Evolutionary conservation across 768 basidiomycete genomes (phyloP).

Genomic region (Tylopilus rubrobrunneus): DNA sequence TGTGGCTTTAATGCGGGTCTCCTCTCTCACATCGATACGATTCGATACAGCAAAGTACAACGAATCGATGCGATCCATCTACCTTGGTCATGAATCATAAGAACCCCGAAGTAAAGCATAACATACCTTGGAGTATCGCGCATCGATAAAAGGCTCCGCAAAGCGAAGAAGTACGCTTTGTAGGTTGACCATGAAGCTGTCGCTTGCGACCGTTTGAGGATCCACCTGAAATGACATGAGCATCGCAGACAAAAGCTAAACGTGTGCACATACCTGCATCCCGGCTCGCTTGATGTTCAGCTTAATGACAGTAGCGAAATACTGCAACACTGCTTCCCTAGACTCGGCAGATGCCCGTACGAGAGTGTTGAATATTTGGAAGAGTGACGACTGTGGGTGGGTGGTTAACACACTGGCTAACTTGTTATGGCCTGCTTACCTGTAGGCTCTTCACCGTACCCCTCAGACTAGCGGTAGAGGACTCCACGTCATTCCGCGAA

Average conservation of each 20-base stretch:
- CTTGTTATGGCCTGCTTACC: conserved; percentile 35
- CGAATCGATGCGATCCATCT: conserved; percentile 92
- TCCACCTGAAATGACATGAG: conserved; percentile 56
- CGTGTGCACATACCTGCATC: conserved; percentile 60
- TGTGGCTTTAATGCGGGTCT: conserved; percentile 96
- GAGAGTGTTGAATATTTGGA: conserved; percentile 84
- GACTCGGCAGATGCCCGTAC: conserved; percentile 77
- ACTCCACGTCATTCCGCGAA: conserved; percentile 68
- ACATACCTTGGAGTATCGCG: conserved; percentile 76
- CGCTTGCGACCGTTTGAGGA: conserved; percentile 77
- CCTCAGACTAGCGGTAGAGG: conserved; percentile 81
- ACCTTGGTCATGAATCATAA: conserved; percentile 3
- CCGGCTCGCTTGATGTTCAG: conserved; percentile 85
- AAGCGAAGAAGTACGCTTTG: conserved; percentile 80
- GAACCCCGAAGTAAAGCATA: background rate
- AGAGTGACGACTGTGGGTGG: conserved; percentile 53
- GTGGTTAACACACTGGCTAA: background rate
- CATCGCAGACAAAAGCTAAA: background rate
- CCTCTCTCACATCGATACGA: conserved; percentile 76
- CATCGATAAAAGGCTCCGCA: conserved; percentile 94
- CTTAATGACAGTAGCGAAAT: conserved; percentile 69
- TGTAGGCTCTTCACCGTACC: conserved; percentile 83
- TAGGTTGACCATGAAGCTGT: conserved; percentile 91
- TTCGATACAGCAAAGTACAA: conserved; percentile 70
- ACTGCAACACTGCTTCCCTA: conserved; percentile 78